These are phyloP conservation scores for Colletotrichum noveboracense DNA, from an alignment of 2,329 filamentous ascomycete genomes.

Conservation along the genomic window DNA sequence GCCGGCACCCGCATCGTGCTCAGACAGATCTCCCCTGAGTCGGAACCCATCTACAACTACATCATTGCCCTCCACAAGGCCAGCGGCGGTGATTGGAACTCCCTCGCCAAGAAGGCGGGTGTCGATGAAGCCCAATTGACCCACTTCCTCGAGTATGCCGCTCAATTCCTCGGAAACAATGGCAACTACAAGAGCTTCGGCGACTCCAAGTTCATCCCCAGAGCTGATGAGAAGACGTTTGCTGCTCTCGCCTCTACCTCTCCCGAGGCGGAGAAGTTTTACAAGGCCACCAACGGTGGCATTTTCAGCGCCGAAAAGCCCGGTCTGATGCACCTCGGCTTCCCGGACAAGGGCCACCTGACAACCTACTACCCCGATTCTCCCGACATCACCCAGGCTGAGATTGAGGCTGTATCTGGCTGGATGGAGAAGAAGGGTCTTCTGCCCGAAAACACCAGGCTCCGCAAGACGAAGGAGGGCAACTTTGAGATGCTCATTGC, in stretches of 20 bases:
- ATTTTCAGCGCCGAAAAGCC: constrained; percentile 73
- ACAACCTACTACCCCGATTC: constrained; percentile 85
- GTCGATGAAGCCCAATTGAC: constrained; percentile 69
- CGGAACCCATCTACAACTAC: constrained; percentile 81
- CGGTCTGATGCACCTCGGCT: constrained; percentile 76
- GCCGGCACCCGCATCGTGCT: constrained; percentile 79
- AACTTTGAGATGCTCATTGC: constrained; percentile 78
- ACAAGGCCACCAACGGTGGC: constrained; percentile 71
- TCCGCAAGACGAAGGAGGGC: constrained; percentile 69
- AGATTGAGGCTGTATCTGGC: constrained; percentile 75
- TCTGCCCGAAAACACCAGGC: constrained; percentile 77
- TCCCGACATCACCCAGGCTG: constrained; percentile 73
- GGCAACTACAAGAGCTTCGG: constrained; percentile 91
- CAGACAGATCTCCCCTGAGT: constrained; percentile 82
- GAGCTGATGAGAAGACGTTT: constrained; percentile 68
- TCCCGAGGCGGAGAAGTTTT: constrained; percentile 66
- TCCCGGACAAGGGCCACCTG: constrained; percentile 76
- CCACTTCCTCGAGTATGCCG: constrained; percentile 77
- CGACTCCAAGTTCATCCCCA: constrained; percentile 82
- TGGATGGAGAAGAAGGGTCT: constrained; percentile 76
- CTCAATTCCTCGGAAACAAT: constrained; percentile 79
- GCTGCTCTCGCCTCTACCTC: constrained; percentile 67
- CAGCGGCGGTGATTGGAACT: constrained; percentile 73
- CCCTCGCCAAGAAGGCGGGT: constrained; percentile 67
- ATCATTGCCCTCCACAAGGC: constrained; percentile 75